Percentiles rank a stretch among this genome's conserved stretches.
phyloP scores from a whole-genome alignment of 2,329 filamentous ascomycete species.

The Iodosphaeria phyllophila region DNA sequence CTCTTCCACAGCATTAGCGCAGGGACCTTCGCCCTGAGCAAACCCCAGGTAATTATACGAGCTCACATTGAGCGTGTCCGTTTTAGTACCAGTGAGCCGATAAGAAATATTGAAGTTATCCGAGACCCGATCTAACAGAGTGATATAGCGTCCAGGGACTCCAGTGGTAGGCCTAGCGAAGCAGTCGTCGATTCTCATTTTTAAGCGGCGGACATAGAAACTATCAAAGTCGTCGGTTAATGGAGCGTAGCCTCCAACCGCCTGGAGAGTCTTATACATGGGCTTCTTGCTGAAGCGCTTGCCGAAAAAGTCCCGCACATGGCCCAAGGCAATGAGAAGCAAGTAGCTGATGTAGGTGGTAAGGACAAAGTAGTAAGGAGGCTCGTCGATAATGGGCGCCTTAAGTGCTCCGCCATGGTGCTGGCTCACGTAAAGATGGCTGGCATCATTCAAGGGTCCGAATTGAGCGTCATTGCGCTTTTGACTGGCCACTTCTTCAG shows the following conservation, averaged over 20 bases:
- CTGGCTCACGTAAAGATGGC: conserved; percentile 76
- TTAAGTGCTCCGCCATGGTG: conserved; percentile 67
- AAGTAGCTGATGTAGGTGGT: conserved; percentile 98
- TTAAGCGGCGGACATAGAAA: conserved; percentile 86
- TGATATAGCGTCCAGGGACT: conserved; percentile 87
- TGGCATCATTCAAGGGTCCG: conserved; percentile 61
- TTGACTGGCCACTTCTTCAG: conserved; percentile 60
- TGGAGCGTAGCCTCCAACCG: conserved; percentile 77
- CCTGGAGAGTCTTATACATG: conserved; percentile 62
- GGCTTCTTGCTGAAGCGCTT: conserved; percentile 81
- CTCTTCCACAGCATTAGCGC: conserved; percentile 82
- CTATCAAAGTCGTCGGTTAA: conserved; percentile 98
- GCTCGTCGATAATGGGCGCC: conserved; percentile 80
- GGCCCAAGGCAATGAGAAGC: conserved; percentile 84
- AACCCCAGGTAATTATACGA: conserved; percentile 99
- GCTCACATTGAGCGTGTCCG: conserved; percentile 94
- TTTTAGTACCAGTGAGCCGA: conserved; percentile 72
- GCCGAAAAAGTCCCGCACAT: conserved; percentile 93
- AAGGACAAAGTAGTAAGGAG: conserved; percentile 88
- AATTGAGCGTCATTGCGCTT: conserved; percentile 78
- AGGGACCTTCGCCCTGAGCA: conserved; percentile 91
- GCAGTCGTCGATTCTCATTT: conserved; percentile 90
- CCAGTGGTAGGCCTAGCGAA: conserved; percentile 86
- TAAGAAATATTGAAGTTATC: conserved; percentile 86
- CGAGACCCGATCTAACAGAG: conserved; percentile 75